A percentile compares a stretch with the other conserved stretches of the same genome.
These are phyloP conservation scores for Talaromyces verruculosus DNA, from an alignment of 2,329 filamentous ascomycete species.

Conservation along the genomic window DNA sequence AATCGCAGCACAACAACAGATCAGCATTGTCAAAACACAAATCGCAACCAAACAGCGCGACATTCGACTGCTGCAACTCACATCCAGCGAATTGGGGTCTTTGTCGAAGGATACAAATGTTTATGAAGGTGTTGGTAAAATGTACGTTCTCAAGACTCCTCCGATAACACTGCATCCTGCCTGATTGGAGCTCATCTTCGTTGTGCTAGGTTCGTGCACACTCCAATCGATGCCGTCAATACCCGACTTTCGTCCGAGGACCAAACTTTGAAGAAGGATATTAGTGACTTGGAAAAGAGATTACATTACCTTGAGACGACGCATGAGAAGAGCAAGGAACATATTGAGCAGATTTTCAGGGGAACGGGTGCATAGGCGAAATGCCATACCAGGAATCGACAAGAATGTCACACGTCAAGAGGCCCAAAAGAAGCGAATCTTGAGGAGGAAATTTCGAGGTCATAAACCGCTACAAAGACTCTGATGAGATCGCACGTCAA, in stretches of 20 bases:
- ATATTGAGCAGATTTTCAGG: conserved; percentile 84
- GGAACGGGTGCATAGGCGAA: conserved; percentile 39
- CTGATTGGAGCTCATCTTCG: neutral
- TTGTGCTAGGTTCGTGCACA: conserved; percentile 74
- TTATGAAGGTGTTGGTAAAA: conserved; percentile 96
- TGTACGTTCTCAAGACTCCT: conserved; percentile 55
- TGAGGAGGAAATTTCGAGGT: neutral
- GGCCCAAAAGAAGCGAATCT: neutral
- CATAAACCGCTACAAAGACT: neutral
- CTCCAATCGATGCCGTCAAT: conserved; percentile 70
- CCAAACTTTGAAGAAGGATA: conserved; percentile 71
- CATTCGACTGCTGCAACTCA: conserved; percentile 83
- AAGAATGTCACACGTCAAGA: neutral
- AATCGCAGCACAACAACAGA: conserved; percentile 84
- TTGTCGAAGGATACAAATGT: conserved; percentile 74
- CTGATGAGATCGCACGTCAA: neutral
- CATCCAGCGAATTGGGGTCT: conserved; percentile 75
- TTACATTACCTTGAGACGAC: conserved; percentile 92
- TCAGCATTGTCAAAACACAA: conserved; percentile 79
- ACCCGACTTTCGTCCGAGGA: conserved; percentile 74
- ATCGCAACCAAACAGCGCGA: conserved; percentile 84
- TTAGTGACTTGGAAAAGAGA: conserved; percentile 80
- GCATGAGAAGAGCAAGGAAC: conserved; percentile 87
- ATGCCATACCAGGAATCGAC: neutral
- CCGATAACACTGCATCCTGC: too few relatives aligned